Conservation (phyloP, 129 eudicot genomes). For the Ambrosia trifida region DNA sequence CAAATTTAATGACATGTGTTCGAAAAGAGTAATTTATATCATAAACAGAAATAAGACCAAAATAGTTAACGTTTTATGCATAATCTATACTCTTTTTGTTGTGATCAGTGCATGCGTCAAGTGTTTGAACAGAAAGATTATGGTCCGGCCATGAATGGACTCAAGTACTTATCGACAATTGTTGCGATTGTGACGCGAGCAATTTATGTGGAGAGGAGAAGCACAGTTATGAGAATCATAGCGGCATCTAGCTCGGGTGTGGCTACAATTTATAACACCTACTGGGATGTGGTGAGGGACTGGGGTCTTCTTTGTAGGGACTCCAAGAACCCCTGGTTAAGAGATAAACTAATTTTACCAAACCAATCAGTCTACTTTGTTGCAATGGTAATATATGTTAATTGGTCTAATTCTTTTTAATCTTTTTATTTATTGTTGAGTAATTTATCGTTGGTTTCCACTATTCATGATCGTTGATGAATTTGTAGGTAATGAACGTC, state of each 20-base stretch:
- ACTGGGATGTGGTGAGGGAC: conserved; percentile 73
- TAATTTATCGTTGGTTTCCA: neutral
- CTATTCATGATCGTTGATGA: neutral
- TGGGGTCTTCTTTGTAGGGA: conserved; percentile 60
- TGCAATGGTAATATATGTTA: conserved; percentile 38
- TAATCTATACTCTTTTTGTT: neutral
- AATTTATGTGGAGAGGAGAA: conserved; percentile 35
- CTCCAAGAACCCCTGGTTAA: conserved; percentile 11
- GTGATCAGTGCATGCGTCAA: conserved; percentile 52
- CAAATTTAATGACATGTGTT: neutral
- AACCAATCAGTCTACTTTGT: conserved; percentile 41
- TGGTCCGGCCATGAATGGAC: conserved; percentile 47
- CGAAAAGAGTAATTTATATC: neutral
- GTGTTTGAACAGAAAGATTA: conserved; percentile 51
- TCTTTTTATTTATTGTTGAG: neutral
- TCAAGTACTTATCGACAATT: conserved; percentile 58
- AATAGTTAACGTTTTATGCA: too few relatives aligned
- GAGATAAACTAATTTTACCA: conserved; percentile 11
- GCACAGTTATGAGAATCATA: conserved; percentile 35
- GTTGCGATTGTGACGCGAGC: conserved; percentile 57
- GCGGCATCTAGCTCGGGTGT: conserved; percentile 48
- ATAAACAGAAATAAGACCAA: neutral
- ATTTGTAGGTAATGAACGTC: conserved; percentile 49
- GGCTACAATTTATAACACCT: conserved; percentile 50
- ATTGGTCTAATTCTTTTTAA: too few relatives aligned